Base-by-base conservation (phyloP, 208 protist genomes). In the Leishmania turanica region DNA sequence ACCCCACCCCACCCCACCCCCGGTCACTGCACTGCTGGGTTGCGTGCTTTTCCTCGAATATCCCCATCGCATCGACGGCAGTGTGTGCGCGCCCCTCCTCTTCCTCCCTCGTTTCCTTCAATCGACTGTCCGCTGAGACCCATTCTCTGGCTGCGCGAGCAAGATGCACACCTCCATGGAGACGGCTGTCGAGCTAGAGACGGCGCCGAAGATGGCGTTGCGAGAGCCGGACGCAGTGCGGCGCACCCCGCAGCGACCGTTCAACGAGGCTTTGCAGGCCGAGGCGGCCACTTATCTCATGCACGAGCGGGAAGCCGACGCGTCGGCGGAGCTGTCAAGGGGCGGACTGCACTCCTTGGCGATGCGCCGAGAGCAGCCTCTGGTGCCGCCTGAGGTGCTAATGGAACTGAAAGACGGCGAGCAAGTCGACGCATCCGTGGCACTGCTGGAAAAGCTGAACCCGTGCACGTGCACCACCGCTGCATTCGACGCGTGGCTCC, bases 401-500 rank as follows among this genome's bases (percentile, higher is more conserved):
- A 54, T 77, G 1, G 79, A 69, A 34, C 68, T 77, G 6, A 75
- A 84, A 19, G 47, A 64, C 40, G 75, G 69, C 15, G 83, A 83
- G 24, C 53, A 65, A 31, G 74, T 9, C 42, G 49, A n/a, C n/a
- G 31, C 68, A n/a, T 31, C 78, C 42, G 2, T 68, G 2, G 11
- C 51, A 17, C n/a, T 1, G 2, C 60, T n/a, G 1, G 56, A 75
- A n/a, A 79, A 65, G 34, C 71, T 92, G 17, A 87, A 92, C 66
- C 86, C 82, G n/a, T 84, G 84, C 75, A 66, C 68, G 27, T 89
- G 86, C 66, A 77, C 81, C 21, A 75, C 47, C 2, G 69, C 80
- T 27, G 42, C 45, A 31, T 90, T 92, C 64, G 86, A 88, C 15
- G 73, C 49, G n/a, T 92, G 89, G 89, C 84, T 92, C 27, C 84